Evolutionary conservation across 2,329 filamentous ascomycete species (phyloP), one percentile per base, ranked within the genome.

Genomic region (Sarocladiaceae sp.): DNA sequence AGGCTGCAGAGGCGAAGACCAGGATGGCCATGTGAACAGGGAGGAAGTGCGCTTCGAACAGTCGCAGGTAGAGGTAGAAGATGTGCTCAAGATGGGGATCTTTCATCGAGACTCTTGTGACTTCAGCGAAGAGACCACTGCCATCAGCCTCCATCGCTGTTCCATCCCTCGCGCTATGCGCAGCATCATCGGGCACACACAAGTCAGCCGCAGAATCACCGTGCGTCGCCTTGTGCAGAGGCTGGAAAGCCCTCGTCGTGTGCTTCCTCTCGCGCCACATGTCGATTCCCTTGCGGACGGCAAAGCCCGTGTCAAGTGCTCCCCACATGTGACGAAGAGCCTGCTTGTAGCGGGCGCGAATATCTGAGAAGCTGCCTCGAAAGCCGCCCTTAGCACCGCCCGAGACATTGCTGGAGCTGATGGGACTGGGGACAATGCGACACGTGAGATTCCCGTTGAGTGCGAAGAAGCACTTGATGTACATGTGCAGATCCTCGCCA

Each of bases 311-410:
- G 55, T 87, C 83, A 16, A 86, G 66, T 47, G 80, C 76, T 53
- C 83, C 83, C 83, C 83, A 87, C 83, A 87, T 87, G 63, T 87
- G 83, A 49, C 83, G 74, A 44, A 85, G 63, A 35, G 82, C 83
- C 63, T 88, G 83, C 60, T 78, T 81, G 59, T 86, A 87, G 18
- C 83, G 78, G 18, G 83, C 83, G 29, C 66, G 60, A 53, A 83
- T 70, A 49, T 84, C 82, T 33, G 70, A 67, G 39, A 73, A 58
- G 47, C 76, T 65, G 35, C 80, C 80, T 15, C 62, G 57, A 40
- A 78, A 46, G 13, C 78, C 78, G 23, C 74, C 72, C 32, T 62
- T 66, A 9, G 73, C 72, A 27, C 76, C 74, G 33, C 77, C 80
- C 40, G 77, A 78, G 42, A 86, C 80, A 54, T 87, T 86, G 63